Evolutionary conservation across 1,284 basidiomycete species (phyloP), one percentile per base, ranked within the genome.

Genomic region (Pseudozyma flocculosa): DNA sequence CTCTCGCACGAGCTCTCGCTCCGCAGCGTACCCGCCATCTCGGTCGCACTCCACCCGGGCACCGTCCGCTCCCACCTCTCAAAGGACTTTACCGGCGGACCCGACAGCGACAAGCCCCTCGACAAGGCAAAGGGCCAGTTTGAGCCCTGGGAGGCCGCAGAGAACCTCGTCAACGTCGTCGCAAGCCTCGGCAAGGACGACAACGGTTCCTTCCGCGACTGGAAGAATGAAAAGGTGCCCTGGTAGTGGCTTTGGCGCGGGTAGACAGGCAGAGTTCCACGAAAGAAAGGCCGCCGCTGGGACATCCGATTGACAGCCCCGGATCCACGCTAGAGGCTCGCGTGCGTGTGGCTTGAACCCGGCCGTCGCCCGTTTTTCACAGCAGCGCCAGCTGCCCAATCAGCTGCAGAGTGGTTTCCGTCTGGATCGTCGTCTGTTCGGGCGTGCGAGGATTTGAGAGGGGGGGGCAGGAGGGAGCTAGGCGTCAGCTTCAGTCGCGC

Each of bases 141-240:
- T 62, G 82, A 84, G 58, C 83, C 87, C 0, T 83, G 84, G 30
- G 81, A 85, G 43, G 84, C 86, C 0, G 85, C 87, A 0, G 78
- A 80, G 49, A 84, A 82, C 57, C 71, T 90, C 45, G 80, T 83
- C 3, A 76, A 82, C 19, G 83, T 88, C 11, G 83, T 89, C 18
- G 58, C 61, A 37, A 40, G 78, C 77, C 36, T 80, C 61, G 72
- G 79, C 18, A 75, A 78, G 36, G 79, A 80, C 2, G 83, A 85
- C 62, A 82, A 86, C 43, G 88, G 88, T 0, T 82, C 80, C 45
- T 80, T 88, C 43, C 86, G 85, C 82, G 87, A 88, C 73, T 88
- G 86, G 84, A 83, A 82, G 41, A 86, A 86, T 19, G 83, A 86
- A 47, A 79, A 83, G 36, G 73, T 82, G 4, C 74, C 77, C 38